phyloP scores from a whole-genome alignment of 345 rosid species.

The Moricandia arvensis region DNA sequence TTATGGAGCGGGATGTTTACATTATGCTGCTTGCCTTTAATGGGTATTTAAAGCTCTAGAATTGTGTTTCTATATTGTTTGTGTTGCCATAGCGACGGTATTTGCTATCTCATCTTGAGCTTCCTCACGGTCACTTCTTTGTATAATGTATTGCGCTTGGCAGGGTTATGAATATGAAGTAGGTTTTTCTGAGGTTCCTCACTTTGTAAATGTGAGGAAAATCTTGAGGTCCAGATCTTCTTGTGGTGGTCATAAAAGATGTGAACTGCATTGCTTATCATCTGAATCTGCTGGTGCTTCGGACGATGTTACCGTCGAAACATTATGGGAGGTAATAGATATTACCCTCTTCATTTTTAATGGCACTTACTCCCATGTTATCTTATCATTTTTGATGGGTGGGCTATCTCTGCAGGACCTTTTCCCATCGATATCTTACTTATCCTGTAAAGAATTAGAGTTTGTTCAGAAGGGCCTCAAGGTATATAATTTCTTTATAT shows the following conservation, averaged over 20 bases:
- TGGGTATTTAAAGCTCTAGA: no score
- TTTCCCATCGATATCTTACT: conserved; percentile 71
- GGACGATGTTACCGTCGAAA: conserved; percentile 61
- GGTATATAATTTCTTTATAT: conserved; percentile 43
- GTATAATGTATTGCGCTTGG: conserved; percentile 33
- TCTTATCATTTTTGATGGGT: background rate
- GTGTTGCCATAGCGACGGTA: background rate
- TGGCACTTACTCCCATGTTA: background rate
- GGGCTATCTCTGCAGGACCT: conserved; percentile 33
- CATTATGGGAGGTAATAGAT: conserved; percentile 84
- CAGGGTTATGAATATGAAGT: conserved; percentile 51
- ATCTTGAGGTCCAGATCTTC: conserved; percentile 44
- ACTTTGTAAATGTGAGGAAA: conserved; percentile 42
- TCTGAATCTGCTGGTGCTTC: conserved; percentile 45
- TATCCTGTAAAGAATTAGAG: conserved; percentile 76
- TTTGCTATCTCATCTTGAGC: conserved; percentile 6
- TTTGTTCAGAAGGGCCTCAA: conserved; percentile 73
- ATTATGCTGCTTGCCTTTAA: background rate
- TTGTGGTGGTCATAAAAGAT: conserved; percentile 48
- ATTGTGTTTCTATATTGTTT: no score
- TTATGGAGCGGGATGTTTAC: background rate
- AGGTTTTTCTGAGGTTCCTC: conserved; percentile 44
- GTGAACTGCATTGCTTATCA: conserved; percentile 54
- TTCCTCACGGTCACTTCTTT: conserved; percentile 21
- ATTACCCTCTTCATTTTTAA: conserved; percentile 9